Percentiles rank a stretch among this genome's conserved stretches.
Evolutionary conservation across 306 rosid genomes (phyloP).

Genomic region (Lathyrus sativus): DNA sequence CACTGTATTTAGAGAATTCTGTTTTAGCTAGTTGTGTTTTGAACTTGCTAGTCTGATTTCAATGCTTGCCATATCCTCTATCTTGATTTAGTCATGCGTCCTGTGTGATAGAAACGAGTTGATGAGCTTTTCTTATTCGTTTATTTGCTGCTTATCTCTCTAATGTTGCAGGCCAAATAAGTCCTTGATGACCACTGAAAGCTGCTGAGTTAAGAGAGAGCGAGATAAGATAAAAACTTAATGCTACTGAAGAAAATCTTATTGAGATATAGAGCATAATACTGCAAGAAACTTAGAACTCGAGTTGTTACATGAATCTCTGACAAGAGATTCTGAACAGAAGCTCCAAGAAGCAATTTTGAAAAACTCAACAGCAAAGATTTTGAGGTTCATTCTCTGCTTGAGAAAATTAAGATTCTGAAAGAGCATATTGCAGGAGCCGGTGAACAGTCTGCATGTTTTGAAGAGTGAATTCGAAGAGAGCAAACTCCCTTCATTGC

Average conservation of each 20-base stretch:
- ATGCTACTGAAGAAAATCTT: conserved; percentile 66
- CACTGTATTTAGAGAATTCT: too few relatives aligned
- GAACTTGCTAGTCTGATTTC: too few relatives aligned
- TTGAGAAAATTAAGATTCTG: conserved; percentile 62
- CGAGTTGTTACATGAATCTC: conserved; percentile 64
- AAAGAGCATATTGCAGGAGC: conserved; percentile 59
- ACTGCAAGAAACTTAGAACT: conserved; percentile 67
- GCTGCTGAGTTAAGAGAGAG: conserved; percentile 61
- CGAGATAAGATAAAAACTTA: conserved; percentile 62
- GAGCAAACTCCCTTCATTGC: conserved; percentile 56
- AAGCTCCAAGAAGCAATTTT: conserved; percentile 69
- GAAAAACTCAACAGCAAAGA: conserved; percentile 58
- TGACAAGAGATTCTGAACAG: too few relatives aligned
- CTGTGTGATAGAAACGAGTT: too few relatives aligned
- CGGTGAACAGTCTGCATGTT: conserved; percentile 45
- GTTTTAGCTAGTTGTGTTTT: too few relatives aligned
- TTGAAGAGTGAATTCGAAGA: conserved; percentile 62
- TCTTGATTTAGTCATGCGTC: too few relatives aligned
- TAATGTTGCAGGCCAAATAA: too few relatives aligned
- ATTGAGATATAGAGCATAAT: conserved; percentile 52
- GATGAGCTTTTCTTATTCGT: too few relatives aligned
- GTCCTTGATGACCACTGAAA: too few relatives aligned
- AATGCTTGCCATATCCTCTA: too few relatives aligned
- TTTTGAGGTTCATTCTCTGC: conserved; percentile 70
- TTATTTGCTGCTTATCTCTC: too few relatives aligned